A percentile compares a stretch with the other conserved stretches of the same genome.
phyloP scores from a whole-genome alignment of 345 rosid species.

The Eucalyptus dawsonii region DNA sequence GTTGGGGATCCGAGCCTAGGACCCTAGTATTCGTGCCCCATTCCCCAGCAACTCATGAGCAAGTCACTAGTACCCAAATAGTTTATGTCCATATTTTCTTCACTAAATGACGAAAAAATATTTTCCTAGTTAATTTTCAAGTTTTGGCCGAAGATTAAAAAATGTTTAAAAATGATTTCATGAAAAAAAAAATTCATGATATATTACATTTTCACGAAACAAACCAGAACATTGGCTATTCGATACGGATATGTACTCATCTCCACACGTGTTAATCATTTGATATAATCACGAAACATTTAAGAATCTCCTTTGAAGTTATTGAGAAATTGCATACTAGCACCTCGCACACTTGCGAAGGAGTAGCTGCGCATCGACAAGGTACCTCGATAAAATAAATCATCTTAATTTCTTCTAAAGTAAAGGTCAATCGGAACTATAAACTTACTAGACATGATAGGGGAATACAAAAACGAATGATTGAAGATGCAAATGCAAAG shows the following conservation, averaged over 20 bases:
- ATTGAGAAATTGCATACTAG: neutral
- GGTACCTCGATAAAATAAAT: neutral
- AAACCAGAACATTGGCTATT: neutral
- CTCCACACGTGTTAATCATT: neutral
- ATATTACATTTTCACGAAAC: fast-evolving
- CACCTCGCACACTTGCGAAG: neutral
- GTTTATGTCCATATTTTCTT: neutral
- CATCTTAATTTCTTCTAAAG: neutral
- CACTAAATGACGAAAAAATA: no score
- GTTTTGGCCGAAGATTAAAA: neutral
- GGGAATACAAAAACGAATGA: neutral
- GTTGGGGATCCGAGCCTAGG: fast-evolving
- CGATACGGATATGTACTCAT: fast-evolving
- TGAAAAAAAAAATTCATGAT: no score
- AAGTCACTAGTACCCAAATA: no score
- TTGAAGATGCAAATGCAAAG: neutral
- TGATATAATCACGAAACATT: neutral
- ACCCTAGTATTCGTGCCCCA: neutral
- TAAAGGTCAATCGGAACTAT: neutral
- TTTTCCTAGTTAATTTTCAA: neutral
- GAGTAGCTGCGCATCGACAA: neutral
- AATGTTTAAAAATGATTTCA: no score
- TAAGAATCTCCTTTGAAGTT: neutral
- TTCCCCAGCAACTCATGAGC: neutral
- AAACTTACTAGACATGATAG: no score